phyloP scores from a whole-genome alignment of 2,329 filamentous ascomycete genomes.

The Botrytis medusae region DNA sequence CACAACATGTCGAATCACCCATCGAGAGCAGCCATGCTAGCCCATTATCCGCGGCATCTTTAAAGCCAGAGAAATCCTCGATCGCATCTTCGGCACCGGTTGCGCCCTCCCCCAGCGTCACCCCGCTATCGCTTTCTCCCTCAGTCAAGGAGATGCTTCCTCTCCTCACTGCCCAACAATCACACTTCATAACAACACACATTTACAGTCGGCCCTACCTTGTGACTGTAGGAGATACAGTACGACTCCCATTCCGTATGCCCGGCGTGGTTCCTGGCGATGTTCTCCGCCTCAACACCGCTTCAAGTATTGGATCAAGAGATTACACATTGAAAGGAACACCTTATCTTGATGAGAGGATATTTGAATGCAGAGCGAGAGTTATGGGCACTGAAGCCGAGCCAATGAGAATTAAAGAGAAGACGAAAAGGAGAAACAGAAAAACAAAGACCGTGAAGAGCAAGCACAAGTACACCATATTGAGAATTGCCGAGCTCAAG shows the following conservation, averaged over 20 bases:
- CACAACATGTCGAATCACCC: conserved; percentile 48
- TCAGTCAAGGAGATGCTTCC: conserved; percentile 65
- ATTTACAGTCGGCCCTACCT: conserved; percentile 80
- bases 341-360: conserved; percentile 77
- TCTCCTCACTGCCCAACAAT: conserved; percentile 68
- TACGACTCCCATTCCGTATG: conserved; percentile 80
- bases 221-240: conserved; percentile 69
- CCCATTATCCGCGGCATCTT: conserved; percentile 26
- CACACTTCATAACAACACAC: conserved; percentile 77
- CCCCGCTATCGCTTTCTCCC: conserved; percentile 47
- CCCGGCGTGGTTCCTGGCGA: conserved; percentile 76
- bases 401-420: conserved; percentile 73
- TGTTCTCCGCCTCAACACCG: conserved; percentile 82
- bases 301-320: conserved; percentile 76
- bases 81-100: conserved; percentile 13
- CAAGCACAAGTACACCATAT: conserved; percentile 86
- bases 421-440: conserved; percentile 77
- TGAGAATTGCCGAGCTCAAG: conserved; percentile 78
- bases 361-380: conserved; percentile 82
- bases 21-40: conserved; percentile 22
- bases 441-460: conserved; percentile 75
- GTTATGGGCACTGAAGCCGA: conserved; percentile 84
- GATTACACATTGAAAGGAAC: conserved; percentile 86
- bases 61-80: conserved; percentile 17
- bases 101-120: conserved; percentile 30